A percentile compares a stretch with the other conserved stretches of the same genome.
Conservation (phyloP, 108 stramenopile species). For the Cylindrotheca fusiformis region DNA sequence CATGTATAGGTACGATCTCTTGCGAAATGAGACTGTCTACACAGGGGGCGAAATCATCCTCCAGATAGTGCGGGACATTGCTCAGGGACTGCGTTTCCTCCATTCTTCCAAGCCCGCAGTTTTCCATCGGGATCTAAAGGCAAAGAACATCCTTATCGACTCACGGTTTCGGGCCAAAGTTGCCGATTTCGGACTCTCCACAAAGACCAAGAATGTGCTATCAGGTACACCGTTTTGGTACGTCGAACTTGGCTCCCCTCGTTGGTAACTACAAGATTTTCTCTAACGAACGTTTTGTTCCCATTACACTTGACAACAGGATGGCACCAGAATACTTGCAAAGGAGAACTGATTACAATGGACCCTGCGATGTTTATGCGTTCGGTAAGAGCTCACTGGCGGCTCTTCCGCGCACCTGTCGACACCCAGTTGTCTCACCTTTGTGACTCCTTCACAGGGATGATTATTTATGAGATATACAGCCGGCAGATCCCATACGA, state of each 20-base stretch:
- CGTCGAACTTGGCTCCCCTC: neutral
- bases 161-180: conserved; percentile 44
- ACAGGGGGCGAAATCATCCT: conserved; percentile 44
- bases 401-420: too few relatives aligned
- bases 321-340: conserved; percentile 88
- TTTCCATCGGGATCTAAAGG: conserved; percentile 56
- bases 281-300: neutral
- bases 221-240: conserved; percentile 63
- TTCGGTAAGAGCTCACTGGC: too few relatives aligned
- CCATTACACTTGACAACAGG: conserved; percentile 10
- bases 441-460: too few relatives aligned
- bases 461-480: conserved; percentile 56
- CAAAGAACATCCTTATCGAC: conserved; percentile 52
- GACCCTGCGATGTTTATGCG: conserved; percentile 53
- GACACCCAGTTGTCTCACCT: too few relatives aligned
- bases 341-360: conserved; percentile 38
- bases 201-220: conserved; percentile 31
- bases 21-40: conserved; percentile 54
- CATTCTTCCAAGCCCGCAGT: conserved; percentile 52
- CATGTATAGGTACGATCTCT: too few relatives aligned
- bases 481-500: conserved; percentile 48
- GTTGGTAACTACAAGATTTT: neutral
- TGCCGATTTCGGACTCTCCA: conserved; percentile 68
- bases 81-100: conserved; percentile 34
- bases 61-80: conserved; percentile 46